Base-by-base conservation (phyloP, 768 basidiomycete species). In the Tricholoma sp. region DNA sequence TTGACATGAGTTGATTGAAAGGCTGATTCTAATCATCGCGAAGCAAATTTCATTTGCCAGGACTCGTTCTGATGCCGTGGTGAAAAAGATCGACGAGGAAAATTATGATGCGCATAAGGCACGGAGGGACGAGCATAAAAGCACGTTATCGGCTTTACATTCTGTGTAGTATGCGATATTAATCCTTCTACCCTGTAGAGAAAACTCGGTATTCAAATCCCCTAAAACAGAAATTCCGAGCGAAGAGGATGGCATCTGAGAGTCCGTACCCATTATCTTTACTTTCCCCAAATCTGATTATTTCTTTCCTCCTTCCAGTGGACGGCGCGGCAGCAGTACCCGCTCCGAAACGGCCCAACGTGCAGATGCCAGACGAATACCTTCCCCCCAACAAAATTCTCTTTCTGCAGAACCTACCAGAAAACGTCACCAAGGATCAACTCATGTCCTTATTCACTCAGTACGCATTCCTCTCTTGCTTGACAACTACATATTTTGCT, bases 301-400 rank as follows among this genome's bases (percentile, higher is more conserved):
- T 57, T 63, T 12, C 45, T 50, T 53, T 24, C 24, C 24, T 24
- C 24, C 24, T 8, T 55, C 36, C 59, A 88, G 89, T 86, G 69
- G 89, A 89, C 48, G 89, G 89, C 24, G 82, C 79, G 28, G 74
- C 83, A 3, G 78, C 88, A 6, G 73, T 77, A 5, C 83, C 90
- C 9, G 83, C 81, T 31, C 72, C 89, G 17, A 91, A 86, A 72
- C 82, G 90, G 42, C 90, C 90, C 20, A 84, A 86, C 61, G 89
- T 97, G 58, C 92, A 95, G 70, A 97, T 98, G 94, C 95, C 96
- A 39, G 97, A 99, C 86, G 97, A 99, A 71, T 98, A 98, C 71
- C 83, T 99, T 6, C 97, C 97, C 1, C 96, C 97, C 37, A 99
- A 99, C 88, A 94, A 95, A 71, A 96, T 98, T 72, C 81, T 99